phyloP scores from a whole-genome alignment of 768 basidiomycete genomes.

The Amanita rimosa region DNA sequence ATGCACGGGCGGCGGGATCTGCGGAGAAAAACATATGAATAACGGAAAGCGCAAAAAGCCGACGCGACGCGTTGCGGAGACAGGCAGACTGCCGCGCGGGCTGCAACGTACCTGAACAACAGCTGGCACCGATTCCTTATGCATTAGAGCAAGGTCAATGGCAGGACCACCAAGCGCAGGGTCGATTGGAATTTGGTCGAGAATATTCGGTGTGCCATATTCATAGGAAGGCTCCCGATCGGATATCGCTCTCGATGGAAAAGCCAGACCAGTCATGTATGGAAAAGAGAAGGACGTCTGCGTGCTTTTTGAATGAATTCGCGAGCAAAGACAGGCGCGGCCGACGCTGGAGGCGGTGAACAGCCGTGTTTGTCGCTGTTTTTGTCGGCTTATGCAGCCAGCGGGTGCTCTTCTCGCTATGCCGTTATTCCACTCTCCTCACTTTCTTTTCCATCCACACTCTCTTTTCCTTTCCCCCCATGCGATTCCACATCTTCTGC shows the following conservation, averaged over 20 bases:
- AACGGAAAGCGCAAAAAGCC: slow-evolving; percentile 23
- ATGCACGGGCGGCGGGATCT: slow-evolving; percentile 17
- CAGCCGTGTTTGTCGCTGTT: slow-evolving; percentile 29
- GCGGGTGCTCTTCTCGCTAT: no score
- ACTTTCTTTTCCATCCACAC: no score
- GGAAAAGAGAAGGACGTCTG: slow-evolving; percentile 11
- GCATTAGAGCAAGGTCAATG: slow-evolving; percentile 43
- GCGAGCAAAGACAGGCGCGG: slow-evolving; percentile 11
- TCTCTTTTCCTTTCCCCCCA: neutral
- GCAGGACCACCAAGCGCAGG: slow-evolving; percentile 48
- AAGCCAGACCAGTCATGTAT: slow-evolving; percentile 53
- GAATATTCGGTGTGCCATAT: slow-evolving; percentile 45
- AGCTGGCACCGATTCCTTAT: slow-evolving; percentile 14
- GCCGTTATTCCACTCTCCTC: no score
- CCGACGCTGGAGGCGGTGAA: slow-evolving; percentile 33
- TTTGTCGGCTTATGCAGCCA: slow-evolving; percentile 6
- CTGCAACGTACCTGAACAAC: slow-evolving; percentile 26
- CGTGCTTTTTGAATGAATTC: slow-evolving; percentile 2
- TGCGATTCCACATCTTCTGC: neutral
- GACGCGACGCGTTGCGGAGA: slow-evolving; percentile 59
- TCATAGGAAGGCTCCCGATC: slow-evolving; percentile 51
- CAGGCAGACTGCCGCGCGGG: slow-evolving; percentile 15
- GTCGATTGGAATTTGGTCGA: slow-evolving; percentile 72
- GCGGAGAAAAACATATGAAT: slow-evolving; percentile 15
- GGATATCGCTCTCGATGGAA: slow-evolving; percentile 34